Evolutionary conservation across 2,329 filamentous ascomycete species (phyloP).

Genomic region (Exophiala spinifera): DNA sequence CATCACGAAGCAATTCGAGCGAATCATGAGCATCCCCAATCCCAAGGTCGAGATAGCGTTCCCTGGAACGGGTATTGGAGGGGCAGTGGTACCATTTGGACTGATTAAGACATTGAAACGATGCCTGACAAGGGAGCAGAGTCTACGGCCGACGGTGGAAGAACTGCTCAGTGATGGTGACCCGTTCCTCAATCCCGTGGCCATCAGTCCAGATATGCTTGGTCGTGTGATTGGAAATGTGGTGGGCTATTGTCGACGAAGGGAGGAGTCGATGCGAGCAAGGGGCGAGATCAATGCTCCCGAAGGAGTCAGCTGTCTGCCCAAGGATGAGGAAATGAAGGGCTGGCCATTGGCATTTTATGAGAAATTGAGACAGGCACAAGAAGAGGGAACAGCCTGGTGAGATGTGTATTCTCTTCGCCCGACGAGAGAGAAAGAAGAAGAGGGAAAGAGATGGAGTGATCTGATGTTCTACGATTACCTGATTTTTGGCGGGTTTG

Average conservation of each 20-base stretch:
- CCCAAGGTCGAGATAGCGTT: constrained; percentile 49
- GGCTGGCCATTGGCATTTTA: constrained; percentile 49
- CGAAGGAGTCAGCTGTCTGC: constrained; percentile 42
- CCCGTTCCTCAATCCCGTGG: constrained; percentile 57
- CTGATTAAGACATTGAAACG: constrained; percentile 55
- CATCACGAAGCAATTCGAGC: constrained; percentile 79
- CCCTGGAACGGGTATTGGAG: constrained; percentile 45
- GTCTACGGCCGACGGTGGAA: constrained; percentile 54
- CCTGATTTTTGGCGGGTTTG: too few species aligned
- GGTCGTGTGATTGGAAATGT: constrained; percentile 59
- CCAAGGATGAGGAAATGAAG: constrained; percentile 55
- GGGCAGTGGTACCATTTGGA: constrained; percentile 52
- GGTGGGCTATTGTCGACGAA: constrained; percentile 53
- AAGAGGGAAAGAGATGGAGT: neutral
- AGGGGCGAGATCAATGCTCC: constrained; percentile 20
- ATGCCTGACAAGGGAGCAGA: constrained; percentile 59
- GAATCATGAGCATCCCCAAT: constrained; percentile 60
- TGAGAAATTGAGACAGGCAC: constrained; percentile 45
- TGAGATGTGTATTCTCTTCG: constrained; percentile 5
- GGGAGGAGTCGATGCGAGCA: constrained; percentile 27
- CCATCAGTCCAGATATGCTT: constrained; percentile 57
- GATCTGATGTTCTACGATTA: neutral
- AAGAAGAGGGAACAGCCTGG: constrained; percentile 39
- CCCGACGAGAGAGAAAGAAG: neutral
- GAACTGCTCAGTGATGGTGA: constrained; percentile 56